Percentiles rank a stretch among this genome's conserved stretches.
These are phyloP conservation scores for Beauveria brongniartii DNA, from an alignment of 2,329 filamentous ascomycete species.

Conservation along the genomic window DNA sequence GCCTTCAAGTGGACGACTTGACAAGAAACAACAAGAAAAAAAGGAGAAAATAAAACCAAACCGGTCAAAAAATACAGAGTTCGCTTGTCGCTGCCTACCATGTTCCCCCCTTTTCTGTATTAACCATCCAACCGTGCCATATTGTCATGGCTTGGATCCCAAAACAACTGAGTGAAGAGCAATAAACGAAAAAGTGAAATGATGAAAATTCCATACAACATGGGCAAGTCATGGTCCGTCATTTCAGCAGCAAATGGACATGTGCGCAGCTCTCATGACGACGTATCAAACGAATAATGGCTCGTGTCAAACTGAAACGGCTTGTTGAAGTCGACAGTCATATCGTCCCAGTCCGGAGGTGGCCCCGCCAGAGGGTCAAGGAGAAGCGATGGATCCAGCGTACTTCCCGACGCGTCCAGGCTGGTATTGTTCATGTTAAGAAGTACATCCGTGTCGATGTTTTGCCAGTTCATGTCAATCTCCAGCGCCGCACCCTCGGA, in stretches of 20 bases:
- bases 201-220: background rate
- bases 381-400: constrained; percentile 23
- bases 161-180: constrained; percentile 5
- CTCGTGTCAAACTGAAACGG: constrained; percentile 43
- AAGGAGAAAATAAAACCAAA: constrained; percentile 3
- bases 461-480: constrained; percentile 43
- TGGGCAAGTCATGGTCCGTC: background rate
- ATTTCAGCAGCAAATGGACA: background rate
- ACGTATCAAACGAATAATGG: constrained; percentile 26
- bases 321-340: constrained; percentile 42
- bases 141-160: background rate
- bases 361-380: constrained; percentile 18
- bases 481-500: constrained; percentile 47
- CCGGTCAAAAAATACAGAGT: constrained; percentile 3
- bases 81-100: constrained; percentile 8
- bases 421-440: constrained; percentile 32
- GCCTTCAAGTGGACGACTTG: constrained; percentile 8
- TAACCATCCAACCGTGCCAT: constrained; percentile 1
- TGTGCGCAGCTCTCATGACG: background rate
- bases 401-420: constrained; percentile 16
- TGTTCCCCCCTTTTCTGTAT: constrained; percentile 1
- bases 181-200: constrained; percentile 6
- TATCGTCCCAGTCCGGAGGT: constrained; percentile 41
- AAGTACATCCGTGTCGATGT: constrained; percentile 38
- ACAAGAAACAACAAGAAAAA: constrained; percentile 1